These are phyloP conservation scores for Termitomyces sp. DNA, from an alignment of 768 basidiomycete species.

Conservation along the genomic window DNA sequence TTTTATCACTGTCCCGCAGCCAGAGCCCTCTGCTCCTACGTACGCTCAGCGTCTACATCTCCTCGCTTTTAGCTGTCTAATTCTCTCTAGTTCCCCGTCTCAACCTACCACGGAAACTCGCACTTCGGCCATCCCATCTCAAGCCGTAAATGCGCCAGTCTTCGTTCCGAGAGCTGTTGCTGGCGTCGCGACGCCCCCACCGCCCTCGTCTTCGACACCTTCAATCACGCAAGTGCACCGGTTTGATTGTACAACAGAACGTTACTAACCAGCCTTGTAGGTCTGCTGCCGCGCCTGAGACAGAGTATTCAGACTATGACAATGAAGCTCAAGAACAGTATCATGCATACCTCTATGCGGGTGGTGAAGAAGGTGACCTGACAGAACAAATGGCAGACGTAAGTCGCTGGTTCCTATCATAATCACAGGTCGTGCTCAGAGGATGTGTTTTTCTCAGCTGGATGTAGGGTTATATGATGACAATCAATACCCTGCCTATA, in stretches of 20 bases:
- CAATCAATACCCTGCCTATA: conserved; percentile 22
- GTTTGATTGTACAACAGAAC: background rate
- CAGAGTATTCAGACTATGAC: conserved; percentile 15
- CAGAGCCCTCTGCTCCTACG: conserved; percentile 20
- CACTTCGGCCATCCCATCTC: conserved; percentile 38
- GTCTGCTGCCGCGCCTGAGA: conserved; percentile 13
- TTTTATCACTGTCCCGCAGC: conserved; percentile 8
- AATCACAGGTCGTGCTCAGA: background rate
- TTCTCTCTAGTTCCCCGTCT: conserved; percentile 1
- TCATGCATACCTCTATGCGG: conserved; percentile 20
- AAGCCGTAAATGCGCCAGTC: conserved; percentile 78
- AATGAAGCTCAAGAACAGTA: conserved; percentile 16
- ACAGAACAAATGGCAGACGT: conserved; percentile 29
- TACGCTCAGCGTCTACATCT: conserved; percentile 17
- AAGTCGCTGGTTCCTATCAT: background rate
- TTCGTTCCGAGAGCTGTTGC: conserved; percentile 63
- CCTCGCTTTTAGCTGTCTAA: background rate
- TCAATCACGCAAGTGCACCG: conserved; percentile 14
- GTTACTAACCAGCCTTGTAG: conserved; percentile 4
- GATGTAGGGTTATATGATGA: conserved; percentile 25
- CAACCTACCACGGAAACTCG: conserved; percentile 19
- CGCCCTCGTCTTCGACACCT: conserved; percentile 20
- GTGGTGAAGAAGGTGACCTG: conserved; percentile 18
- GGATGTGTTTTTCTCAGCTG: conserved; percentile 12
- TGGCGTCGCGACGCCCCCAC: conserved; percentile 22